Base-by-base conservation (phyloP, 305 asterid genomes). In the Vinca major region DNA sequence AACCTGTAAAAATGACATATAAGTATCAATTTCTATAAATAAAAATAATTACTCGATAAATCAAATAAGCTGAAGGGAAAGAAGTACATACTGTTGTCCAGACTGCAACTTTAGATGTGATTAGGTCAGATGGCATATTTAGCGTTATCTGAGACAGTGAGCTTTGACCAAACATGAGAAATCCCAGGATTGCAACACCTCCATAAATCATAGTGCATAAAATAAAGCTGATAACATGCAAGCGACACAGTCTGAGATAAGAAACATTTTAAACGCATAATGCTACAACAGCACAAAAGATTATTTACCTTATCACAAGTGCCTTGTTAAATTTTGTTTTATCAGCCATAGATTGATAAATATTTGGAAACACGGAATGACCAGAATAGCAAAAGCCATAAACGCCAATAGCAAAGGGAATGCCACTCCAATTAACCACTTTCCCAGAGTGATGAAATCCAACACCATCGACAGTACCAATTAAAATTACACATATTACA, bases 291-390 rank as follows among this genome's bases (percentile, higher is more conserved):
- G n/a, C 58, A 65, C 41, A 63, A 33, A 70, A 45, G 33, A 14
- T 43, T 12, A 8, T 54, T 45, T 74, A 86, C 94, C 96, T 79
- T 72, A 85, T 68, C 37, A 84, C 21, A 7, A 90, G 60, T 52
- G 97, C 97, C 71, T 45, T 82, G 16, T 77, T 80, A 77, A 90
- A 90, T 62, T 88, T 80, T 54, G 80, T 83, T 77, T 86, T 90
- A 74, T 90, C 96, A 45, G 96, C 95, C 97, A 90, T 90, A 43
- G 97, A 88, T 71, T 85, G 96, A 77, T 90, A 90, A 61, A 90
- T 86, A 75, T 90, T 90, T n/a, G 97, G 97, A 71, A 90, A 90
- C 50, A 90, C 97, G 0, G 96, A 84, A 74, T 90, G 97, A 13
- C 97, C 97, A 8, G 96, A 84, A 76, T 81, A 90, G 83, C 97